These are phyloP conservation scores for Aquilaria sinensis DNA, from an alignment of 345 rosid genomes.

Conservation along the genomic window DNA sequence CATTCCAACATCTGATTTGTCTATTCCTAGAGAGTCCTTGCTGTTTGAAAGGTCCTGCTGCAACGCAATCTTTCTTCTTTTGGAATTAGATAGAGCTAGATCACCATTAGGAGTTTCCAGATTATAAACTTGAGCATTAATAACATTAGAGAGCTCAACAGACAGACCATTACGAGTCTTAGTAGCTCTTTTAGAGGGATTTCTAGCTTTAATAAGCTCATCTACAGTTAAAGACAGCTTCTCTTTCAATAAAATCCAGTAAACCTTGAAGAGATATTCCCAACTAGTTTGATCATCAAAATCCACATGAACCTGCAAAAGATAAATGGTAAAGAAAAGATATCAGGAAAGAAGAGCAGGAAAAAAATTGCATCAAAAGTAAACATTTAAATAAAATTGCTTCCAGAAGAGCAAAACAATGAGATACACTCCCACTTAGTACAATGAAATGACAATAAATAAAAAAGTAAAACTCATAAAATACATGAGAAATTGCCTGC, in stretches of 20 bases:
- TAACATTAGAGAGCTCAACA: constrained; percentile 25
- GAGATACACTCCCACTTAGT: too few relatives aligned
- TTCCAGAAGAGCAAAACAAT: too few relatives aligned
- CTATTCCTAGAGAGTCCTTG: constrained; percentile 16
- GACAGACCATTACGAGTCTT: constrained; percentile 22
- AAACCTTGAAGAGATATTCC: constrained; percentile 96
- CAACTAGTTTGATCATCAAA: constrained; percentile 95
- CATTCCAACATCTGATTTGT: constrained; percentile 21
- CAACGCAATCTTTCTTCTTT: constrained; percentile 45
- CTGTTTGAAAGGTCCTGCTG: constrained; percentile 25
- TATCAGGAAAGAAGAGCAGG: background rate
- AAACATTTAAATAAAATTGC: too few relatives aligned
- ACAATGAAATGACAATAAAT: too few relatives aligned
- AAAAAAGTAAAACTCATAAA: too few relatives aligned
- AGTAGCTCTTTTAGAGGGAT: constrained; percentile 64
- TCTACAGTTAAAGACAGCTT: constrained; percentile 57
- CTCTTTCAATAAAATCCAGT: constrained; percentile 76
- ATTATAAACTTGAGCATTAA: constrained; percentile 23
- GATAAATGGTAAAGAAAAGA: constrained; percentile 11
- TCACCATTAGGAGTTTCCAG: constrained; percentile 26
- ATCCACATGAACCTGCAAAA: constrained; percentile 82
- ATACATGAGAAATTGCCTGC: too few relatives aligned
- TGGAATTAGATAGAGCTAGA: constrained; percentile 35
- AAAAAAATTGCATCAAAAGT: background rate
- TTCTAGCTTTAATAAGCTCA: constrained; percentile 73